Conservation (phyloP, 257 asterid genomes). For the Solanum sitiens region DNA sequence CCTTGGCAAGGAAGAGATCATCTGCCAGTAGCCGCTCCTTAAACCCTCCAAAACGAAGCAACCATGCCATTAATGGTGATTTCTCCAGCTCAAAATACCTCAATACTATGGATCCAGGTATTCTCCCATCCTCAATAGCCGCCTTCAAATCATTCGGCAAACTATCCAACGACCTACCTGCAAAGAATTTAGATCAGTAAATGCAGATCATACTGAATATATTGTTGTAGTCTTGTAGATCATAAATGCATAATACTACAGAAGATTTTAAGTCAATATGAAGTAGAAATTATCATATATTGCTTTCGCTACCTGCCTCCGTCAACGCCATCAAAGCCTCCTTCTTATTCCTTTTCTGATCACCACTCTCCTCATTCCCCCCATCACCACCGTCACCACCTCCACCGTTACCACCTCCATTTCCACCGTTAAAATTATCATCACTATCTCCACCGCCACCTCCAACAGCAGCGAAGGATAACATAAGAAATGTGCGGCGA, state of each 20-base stretch:
- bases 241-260: neutral
- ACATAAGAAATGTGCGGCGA: neutral
- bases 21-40: constrained; percentile 95
- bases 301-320: neutral
- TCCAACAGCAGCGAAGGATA: constrained; percentile 11
- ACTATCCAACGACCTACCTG: constrained; percentile 68
- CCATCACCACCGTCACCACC: constrained; percentile 33
- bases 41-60: constrained; percentile 75
- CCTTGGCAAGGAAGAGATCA: constrained; percentile 84
- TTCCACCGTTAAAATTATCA: constrained; percentile 11
- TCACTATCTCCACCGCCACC: constrained; percentile 48
- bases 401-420: constrained; percentile 27
- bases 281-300: neutral
- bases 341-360: neutral
- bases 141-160: constrained; percentile 77
- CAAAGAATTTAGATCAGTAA: neutral
- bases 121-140: constrained; percentile 61
- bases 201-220: neutral
- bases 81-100: constrained; percentile 67
- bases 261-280: neutral
- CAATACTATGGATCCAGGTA: constrained; percentile 58
- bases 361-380: neutral
- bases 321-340: constrained; percentile 12
- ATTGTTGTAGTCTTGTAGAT: neutral
- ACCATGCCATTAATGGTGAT: constrained; percentile 55